Conservation (phyloP, 805 yeast genomes). For the Naumovozyma dairenensis region DNA sequence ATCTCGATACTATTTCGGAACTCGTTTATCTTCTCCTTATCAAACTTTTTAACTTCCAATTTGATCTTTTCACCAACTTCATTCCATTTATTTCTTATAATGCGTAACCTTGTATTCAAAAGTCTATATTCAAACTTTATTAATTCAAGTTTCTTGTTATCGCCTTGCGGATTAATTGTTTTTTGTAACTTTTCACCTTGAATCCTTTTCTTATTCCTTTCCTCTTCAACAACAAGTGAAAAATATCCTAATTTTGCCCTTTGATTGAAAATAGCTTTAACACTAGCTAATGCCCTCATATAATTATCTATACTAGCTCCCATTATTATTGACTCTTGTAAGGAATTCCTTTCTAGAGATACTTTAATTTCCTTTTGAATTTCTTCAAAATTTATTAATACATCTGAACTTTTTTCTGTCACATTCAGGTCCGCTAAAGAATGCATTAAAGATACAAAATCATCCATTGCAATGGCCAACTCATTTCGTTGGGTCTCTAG, state of each 20-base stretch:
- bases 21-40: conserved; percentile 66
- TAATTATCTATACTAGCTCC: conserved; percentile 88
- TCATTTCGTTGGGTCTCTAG: conserved; percentile 71
- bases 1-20: conserved; percentile 85
- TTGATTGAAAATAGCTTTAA: conserved; percentile 63
- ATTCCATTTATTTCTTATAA: conserved; percentile 52
- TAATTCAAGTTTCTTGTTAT: conserved; percentile 50
- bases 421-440: conserved; percentile 68
- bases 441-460: conserved; percentile 46
- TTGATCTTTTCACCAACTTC: conserved; percentile 56
- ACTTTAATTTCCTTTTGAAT: conserved; percentile 65
- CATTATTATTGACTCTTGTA: conserved; percentile 78
- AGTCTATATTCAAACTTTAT: conserved; percentile 51
- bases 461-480: conserved; percentile 56
- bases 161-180: conserved; percentile 36
- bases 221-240: conserved; percentile 40
- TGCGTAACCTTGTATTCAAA: conserved; percentile 42
- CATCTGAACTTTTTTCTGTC: conserved; percentile 51
- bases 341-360: conserved; percentile 61
- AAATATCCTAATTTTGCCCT: conserved; percentile 48
- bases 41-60: conserved; percentile 56
- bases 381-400: conserved; percentile 60
- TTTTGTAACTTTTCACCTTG: conserved; percentile 38
- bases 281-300: conserved; percentile 63
- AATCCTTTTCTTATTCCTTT: conserved; percentile 36